Base-by-base conservation (phyloP, 257 asterid species). In the Nemophila menziesii region DNA sequence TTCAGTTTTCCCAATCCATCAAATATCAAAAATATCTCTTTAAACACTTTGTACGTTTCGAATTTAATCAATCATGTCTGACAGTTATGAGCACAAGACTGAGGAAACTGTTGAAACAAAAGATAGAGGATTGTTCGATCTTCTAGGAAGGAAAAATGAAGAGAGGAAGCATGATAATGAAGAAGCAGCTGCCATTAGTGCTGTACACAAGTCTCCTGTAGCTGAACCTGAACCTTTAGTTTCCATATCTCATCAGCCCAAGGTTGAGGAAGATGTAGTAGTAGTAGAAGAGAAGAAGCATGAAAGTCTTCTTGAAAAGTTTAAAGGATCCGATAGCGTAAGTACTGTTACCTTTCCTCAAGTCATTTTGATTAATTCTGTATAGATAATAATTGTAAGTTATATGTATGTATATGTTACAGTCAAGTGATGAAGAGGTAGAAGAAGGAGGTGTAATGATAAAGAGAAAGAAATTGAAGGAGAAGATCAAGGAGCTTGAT, bases 381-480 rank as follows among this genome's bases (percentile, higher is more conserved):
- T 45, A 2, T 22, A 8, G 27, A 45, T 1, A 26, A 3, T 23
- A 16, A 21, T 22, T 19, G 8, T 15, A 16, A 4, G 20, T 24
- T 47, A 29, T 22, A 12, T 29, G 6, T 38, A 38, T 36, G 2
- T 38, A n/a, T 16, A 1, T 11, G 8, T 16, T 52, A 53, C 80
- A 87, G 97, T 83, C 89, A 8, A 78, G 93, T 12, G 92, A 87
- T 61, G 94, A 81, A 20, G 79, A 64, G 8, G 77, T 63, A 4
- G 93, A 70, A 6, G 93, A 58, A 15, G 65, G 62, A 1, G 80
- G 77, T 1, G 70, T 54, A 29, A 63, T 57, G 51, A 57, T 22
- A 3, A 80, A 67, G 74, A 86, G 58, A 72, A 86, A 80, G 74
- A 87, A 67, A 49, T 41, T 70, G 79, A 77, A 69, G 72, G 85